Evolutionary conservation across 2,329 filamentous ascomycete genomes (phyloP).

Genomic region (Trichoderma breve): DNA sequence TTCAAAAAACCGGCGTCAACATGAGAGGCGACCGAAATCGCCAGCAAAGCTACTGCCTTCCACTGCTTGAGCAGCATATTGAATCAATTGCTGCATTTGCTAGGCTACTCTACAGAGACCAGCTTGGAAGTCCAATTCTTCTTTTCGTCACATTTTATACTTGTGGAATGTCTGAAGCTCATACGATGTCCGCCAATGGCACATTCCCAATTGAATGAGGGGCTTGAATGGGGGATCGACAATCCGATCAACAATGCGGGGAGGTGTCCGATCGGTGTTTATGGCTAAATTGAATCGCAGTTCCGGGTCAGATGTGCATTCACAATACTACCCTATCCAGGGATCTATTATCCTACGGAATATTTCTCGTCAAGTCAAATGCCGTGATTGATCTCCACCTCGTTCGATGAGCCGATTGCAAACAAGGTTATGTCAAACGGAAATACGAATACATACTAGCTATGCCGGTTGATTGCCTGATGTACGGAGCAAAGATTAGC

Average conservation of each 20-base stretch:
- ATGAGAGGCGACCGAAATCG: neutral
- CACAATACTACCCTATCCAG: neutral
- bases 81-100: neutral
- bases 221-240: neutral
- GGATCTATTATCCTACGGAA: constrained; percentile 13
- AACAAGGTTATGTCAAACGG: neutral
- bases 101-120: neutral
- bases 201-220: neutral
- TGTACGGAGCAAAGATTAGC: neutral
- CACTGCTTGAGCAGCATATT: constrained; percentile 6
- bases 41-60: neutral
- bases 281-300: neutral
- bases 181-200: neutral
- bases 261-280: constrained; percentile 1
- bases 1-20: neutral
- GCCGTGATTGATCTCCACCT: neutral
- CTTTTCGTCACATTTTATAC: neutral
- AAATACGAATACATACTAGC: neutral
- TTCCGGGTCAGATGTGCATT: neutral
- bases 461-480: neutral
- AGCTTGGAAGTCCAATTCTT: neutral
- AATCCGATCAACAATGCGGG: constrained; percentile 9
- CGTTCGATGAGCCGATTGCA: neutral
- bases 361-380: neutral
- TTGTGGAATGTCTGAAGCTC: neutral